phyloP scores from a whole-genome alignment of 768 basidiomycete genomes.

The Leccinum imitatum region DNA sequence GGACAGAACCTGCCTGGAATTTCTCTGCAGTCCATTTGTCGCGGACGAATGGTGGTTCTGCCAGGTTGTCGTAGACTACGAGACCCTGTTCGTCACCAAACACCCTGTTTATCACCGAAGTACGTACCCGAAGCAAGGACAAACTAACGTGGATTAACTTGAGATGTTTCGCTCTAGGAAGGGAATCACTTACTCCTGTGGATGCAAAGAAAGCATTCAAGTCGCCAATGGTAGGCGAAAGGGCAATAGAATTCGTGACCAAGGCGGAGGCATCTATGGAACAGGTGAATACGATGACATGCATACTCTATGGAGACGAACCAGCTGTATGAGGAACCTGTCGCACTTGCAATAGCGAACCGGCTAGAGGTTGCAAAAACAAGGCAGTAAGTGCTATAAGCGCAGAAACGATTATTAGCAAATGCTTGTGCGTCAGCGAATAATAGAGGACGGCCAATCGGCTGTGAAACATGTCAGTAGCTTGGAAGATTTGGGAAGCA shows the following conservation, averaged over 20 bases:
- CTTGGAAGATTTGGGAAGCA: not conserved
- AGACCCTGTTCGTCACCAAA: too few species aligned
- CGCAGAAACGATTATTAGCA: conserved; percentile 52
- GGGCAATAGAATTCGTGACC: conserved; percentile 43
- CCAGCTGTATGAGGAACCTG: conserved; percentile 20
- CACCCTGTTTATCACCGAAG: not conserved
- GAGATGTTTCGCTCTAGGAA: not conserved
- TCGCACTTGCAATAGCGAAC: conserved; percentile 31
- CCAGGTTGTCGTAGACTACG: conserved; percentile 38
- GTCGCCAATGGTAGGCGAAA: conserved; percentile 42
- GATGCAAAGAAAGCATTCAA: conserved; percentile 59
- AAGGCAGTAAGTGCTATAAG: conserved; percentile 45
- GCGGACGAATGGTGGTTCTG: conserved; percentile 58
- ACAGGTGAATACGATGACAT: conserved; percentile 2
- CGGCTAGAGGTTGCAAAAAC: conserved; percentile 59
- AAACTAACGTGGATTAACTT: conserved; percentile 33
- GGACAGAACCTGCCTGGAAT: conserved; percentile 41
- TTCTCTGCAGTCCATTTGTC: conserved; percentile 53
- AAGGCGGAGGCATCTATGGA: conserved; percentile 39
- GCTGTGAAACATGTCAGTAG: conserved; percentile 32
- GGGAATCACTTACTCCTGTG: conserved; percentile 44
- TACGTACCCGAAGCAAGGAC: conserved; percentile 28
- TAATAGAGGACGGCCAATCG: conserved; percentile 41
- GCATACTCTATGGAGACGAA: conserved; percentile 11
- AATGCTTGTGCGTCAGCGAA: conserved; percentile 52